Base-by-base conservation (phyloP, 2,329 filamentous ascomycete genomes). In the Aspergillus versicolor region DNA sequence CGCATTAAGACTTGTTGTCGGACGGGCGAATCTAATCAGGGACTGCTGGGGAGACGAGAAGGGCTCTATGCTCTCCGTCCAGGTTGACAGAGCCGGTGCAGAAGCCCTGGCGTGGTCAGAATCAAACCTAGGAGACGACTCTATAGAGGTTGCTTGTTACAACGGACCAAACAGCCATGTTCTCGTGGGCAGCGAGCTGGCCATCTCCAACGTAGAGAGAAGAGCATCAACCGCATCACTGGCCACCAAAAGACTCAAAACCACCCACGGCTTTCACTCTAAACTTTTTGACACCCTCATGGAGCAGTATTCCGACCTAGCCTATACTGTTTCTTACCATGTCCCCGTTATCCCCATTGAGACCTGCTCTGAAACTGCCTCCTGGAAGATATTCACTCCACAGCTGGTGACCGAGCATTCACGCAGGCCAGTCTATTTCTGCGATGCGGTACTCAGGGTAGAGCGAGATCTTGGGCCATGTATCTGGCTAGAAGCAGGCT, bases 251-350 rank as follows among this genome's bases (percentile, higher is more conserved):
- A 63, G 60, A 4, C 72, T 83, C 0, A 70, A 75, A 12, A 76
- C 80, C 1, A 77, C 79, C 0, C 73, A 82, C 54, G 79, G 76
- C 0, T 82, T 81, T 61, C 81, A 82, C 60, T 82, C 75, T 0
- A 47, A 56, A 0, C 69, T 82, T 0, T 73, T 77, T 0, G 77
- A 82, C 0, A 47, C 56, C 0, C 44, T 80, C 0, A 54, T 69
- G 7, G 15, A 45, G 0, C 63, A 78, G 1, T 61, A 64, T 13
- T 22, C 63, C 12, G 3, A 9, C 4, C 17, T 74, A 2, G 74
- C 62, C 0, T 44, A 61, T 2, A 58, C 24, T 0, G 9, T 80
- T 0, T 63, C 47, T 0, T 79, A 77, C 59, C 44, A 63, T 0
- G 38, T 70, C 7, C 65, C 73, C 1, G 45, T 8, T 1, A 75